Conservation (phyloP, 768 basidiomycete species). For the Mycena indigotica region DNA sequence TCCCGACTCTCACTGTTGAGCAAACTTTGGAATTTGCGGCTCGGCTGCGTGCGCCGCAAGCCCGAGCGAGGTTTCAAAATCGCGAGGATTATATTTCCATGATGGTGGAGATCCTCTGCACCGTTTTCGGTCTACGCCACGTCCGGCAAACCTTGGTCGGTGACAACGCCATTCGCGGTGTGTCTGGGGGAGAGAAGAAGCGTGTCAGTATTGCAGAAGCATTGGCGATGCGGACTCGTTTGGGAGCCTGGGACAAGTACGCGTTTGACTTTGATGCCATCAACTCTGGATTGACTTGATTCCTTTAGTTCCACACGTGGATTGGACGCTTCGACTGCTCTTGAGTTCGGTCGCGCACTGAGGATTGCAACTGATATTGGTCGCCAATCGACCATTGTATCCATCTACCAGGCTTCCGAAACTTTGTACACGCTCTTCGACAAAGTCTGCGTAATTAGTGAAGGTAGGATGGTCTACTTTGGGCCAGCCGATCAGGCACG, state of each 20-base stretch:
- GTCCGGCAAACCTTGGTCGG: conserved; percentile 75
- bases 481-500: conserved; percentile 67
- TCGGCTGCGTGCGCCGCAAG: conserved; percentile 64
- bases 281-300: background rate
- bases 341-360: conserved; percentile 71
- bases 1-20: conserved; percentile 79
- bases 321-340: conserved; percentile 68
- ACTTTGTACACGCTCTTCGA: conserved; percentile 56
- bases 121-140: conserved; percentile 77
- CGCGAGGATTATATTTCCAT: conserved; percentile 46
- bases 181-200: conserved; percentile 79
- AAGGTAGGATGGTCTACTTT: conserved; percentile 74
- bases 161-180: conserved; percentile 72
- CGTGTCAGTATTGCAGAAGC: conserved; percentile 79
- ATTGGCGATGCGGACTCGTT: conserved; percentile 59
- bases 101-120: conserved; percentile 58
- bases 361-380: conserved; percentile 63
- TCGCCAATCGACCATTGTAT: conserved; percentile 66
- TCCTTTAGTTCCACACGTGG: conserved; percentile 62
- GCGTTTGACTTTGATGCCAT: background rate
- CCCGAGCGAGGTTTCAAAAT: conserved; percentile 42
- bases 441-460: conserved; percentile 79
- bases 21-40: conserved; percentile 75
- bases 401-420: conserved; percentile 83
- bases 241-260: conserved; percentile 81